A percentile compares a stretch with the other conserved stretches of the same genome.
phyloP scores from a whole-genome alignment of 495 filamentous ascomycete species.

The Xylaria flabelliformis region DNA sequence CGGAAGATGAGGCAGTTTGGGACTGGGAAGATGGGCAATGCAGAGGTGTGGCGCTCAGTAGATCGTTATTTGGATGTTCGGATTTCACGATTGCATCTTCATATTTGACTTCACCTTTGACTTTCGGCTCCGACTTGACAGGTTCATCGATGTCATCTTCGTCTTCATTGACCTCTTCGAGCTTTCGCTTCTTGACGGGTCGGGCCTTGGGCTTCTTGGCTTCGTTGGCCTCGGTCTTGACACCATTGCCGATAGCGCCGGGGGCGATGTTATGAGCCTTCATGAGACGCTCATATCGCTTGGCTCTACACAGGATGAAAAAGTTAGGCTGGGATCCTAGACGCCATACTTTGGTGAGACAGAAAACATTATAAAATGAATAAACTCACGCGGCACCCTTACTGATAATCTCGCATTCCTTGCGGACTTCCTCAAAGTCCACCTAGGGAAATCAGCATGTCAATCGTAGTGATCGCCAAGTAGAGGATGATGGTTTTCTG shows the following conservation, averaged over 20 bases:
- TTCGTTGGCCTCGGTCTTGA: slow-evolving; percentile 40
- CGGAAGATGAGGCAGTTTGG: slow-evolving; percentile 28
- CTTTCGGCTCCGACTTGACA: slow-evolving; percentile 36
- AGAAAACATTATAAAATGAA: background rate
- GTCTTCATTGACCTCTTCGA: slow-evolving; percentile 39
- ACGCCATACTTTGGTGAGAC: background rate
- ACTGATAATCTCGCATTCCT: slow-evolving; percentile 65
- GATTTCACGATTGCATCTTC: slow-evolving; percentile 43
- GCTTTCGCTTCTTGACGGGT: slow-evolving; percentile 51
- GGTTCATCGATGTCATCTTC: slow-evolving; percentile 46
- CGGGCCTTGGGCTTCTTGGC: slow-evolving; percentile 31
- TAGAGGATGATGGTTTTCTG: background rate
- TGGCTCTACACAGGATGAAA: slow-evolving; percentile 52
- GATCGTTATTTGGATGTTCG: slow-evolving; percentile 32
- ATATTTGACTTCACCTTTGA: slow-evolving; percentile 42
- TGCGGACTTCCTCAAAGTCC: slow-evolving; percentile 66
- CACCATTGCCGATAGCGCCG: slow-evolving; percentile 17
- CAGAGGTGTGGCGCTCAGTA: slow-evolving; percentile 8
- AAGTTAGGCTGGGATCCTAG: slow-evolving; percentile 6
- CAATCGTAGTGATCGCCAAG: background rate
- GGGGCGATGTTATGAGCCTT: slow-evolving; percentile 59
- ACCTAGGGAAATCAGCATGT: slow-evolving; percentile 51
- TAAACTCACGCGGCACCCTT: slow-evolving; percentile 71
- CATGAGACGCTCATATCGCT: slow-evolving; percentile 69
- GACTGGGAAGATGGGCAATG: slow-evolving; percentile 18